Conservation (phyloP, 164 flowering plant species). For the Dillenia turbinata region DNA sequence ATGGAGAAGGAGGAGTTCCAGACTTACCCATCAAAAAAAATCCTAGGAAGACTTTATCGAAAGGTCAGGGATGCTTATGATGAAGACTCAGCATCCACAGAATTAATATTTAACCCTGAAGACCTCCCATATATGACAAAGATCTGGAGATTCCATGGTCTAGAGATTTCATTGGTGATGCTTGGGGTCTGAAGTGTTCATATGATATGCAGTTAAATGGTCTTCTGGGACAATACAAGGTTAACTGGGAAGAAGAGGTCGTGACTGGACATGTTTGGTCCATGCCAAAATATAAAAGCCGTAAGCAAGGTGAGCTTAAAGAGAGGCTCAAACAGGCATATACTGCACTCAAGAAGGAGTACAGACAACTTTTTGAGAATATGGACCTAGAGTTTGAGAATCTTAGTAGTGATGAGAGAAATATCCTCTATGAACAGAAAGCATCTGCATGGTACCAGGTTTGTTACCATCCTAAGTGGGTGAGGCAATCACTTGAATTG, state of each 20-base stretch:
- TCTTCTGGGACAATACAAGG: conserved; percentile 72
- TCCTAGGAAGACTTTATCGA: conserved; percentile 75
- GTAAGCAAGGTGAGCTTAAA: conserved; percentile 77
- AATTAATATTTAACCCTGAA: conserved; percentile 10
- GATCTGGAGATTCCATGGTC: conserved; percentile 67
- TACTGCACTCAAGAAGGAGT: conserved; percentile 45
- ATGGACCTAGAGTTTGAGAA: conserved; percentile 31
- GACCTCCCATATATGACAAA: conserved; percentile 55
- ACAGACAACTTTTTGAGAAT: conserved; percentile 50
- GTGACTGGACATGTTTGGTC: conserved; percentile 95
- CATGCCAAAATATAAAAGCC: conserved; percentile 67
- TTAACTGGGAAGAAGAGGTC: conserved; percentile 76
- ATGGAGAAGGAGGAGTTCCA: conserved; percentile 78
- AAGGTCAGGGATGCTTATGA: conserved; percentile 42
- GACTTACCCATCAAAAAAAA: conserved; percentile 64
- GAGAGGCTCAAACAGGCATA: conserved; percentile 84
- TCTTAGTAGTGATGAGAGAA: conserved; percentile 54
- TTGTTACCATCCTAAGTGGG: conserved; percentile 75
- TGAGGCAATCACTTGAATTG: conserved; percentile 38
- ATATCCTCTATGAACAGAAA: conserved; percentile 53
- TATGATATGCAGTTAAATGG: conserved; percentile 67
- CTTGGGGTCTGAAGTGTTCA: conserved; percentile 22
- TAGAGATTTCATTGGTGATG: conserved; percentile 30
- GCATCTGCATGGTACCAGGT: conserved; percentile 99
- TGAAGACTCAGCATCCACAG: conserved; percentile 24